Conservation (phyloP, 208 protist species). For the Entamoeba moshkovskii region DNA sequence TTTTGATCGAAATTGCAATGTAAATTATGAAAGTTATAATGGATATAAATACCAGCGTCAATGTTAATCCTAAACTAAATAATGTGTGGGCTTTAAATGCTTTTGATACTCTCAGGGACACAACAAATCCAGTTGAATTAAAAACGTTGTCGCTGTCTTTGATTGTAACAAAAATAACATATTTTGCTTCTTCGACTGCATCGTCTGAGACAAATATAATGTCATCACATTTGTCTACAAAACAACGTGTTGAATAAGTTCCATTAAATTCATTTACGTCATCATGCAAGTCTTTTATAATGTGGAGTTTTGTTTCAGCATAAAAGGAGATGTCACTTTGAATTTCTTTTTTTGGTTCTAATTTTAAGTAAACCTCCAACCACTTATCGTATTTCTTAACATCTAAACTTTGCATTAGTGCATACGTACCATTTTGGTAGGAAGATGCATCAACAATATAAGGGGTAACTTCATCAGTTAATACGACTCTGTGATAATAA, state of each 20-base stretch:
- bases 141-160: background rate
- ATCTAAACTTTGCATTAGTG: background rate
- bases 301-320: background rate
- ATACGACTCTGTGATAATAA: background rate
- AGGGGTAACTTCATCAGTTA: background rate
- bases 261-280: background rate
- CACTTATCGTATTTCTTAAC: background rate
- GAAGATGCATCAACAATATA: background rate
- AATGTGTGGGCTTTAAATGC: background rate
- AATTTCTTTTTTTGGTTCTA: background rate
- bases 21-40: background rate
- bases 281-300: background rate
- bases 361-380: background rate
- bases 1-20: background rate
- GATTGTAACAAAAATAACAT: background rate
- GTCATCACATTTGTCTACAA: background rate
- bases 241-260: background rate
- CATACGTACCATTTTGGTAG: background rate
- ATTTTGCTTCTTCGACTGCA: background rate
- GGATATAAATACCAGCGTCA: background rate
- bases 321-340: background rate
- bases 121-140: background rate
- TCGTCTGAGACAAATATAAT: background rate
- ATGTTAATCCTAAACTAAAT: background rate
- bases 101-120: background rate